Evolutionary conservation across 1,139 yeast species (phyloP).

Genomic region (Geotrichum reessii): DNA sequence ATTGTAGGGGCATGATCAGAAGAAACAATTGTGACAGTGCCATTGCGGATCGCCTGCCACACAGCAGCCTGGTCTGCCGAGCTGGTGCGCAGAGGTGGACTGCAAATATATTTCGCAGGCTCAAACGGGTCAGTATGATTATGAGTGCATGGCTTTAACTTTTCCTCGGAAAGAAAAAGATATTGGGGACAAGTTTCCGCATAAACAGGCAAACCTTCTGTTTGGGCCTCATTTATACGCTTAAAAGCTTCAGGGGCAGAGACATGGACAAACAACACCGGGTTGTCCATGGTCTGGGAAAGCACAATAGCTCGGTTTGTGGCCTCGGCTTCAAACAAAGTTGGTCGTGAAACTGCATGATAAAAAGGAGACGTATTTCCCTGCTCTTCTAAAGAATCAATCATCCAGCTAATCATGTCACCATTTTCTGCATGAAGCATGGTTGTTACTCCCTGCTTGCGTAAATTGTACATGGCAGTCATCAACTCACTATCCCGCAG

Average conservation of each 20-base stretch:
- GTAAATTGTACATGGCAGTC: constrained; percentile 39
- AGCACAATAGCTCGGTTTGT: constrained; percentile 44
- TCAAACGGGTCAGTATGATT: constrained; percentile 33
- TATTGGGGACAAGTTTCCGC: constrained; percentile 51
- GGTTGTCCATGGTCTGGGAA: constrained; percentile 41
- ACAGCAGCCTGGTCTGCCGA: constrained; percentile 40
- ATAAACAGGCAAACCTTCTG: constrained; percentile 38
- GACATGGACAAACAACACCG: constrained; percentile 46
- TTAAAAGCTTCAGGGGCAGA: constrained; percentile 42
- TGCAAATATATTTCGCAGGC: constrained; percentile 47
- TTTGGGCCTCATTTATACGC: constrained; percentile 42
- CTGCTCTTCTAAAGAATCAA: constrained; percentile 38
- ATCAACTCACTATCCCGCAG: constrained; percentile 41
- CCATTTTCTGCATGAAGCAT: constrained; percentile 49
- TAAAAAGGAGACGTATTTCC: constrained; percentile 40
- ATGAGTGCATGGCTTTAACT: constrained; percentile 28
- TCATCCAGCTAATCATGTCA: constrained; percentile 43
- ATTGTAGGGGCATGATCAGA: constrained; percentile 47
- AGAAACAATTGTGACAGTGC: constrained; percentile 44
- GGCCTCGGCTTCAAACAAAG: constrained; percentile 46
- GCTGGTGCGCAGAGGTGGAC: constrained; percentile 45
- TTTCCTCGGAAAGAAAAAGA: constrained; percentile 40
- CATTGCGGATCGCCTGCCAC: constrained; percentile 44
- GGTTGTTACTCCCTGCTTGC: constrained; percentile 41
- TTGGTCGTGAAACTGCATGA: constrained; percentile 44